phyloP scores from a whole-genome alignment of 805 yeast species.

The Kazachstania martiniae region DNA sequence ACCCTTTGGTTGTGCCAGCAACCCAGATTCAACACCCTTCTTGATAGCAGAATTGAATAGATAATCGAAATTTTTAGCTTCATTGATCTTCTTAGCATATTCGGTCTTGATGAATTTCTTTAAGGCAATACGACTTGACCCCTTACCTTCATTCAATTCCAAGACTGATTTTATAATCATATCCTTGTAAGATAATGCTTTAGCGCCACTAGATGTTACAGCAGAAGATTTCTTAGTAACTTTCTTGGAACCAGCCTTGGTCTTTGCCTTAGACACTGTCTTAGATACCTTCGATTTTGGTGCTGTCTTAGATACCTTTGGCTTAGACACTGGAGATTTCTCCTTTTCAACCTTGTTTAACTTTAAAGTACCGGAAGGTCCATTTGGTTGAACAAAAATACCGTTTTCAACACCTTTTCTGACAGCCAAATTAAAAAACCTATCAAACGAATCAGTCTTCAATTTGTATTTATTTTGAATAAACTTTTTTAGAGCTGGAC shows the following conservation, averaged over 20 bases:
- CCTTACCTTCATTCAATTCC: conserved; percentile 58
- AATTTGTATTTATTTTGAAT: conserved; percentile 39
- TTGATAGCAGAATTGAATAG: conserved; percentile 61
- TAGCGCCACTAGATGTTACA: conserved; percentile 2
- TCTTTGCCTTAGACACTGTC: conserved; percentile 4
- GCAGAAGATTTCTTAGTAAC: conserved; percentile 2
- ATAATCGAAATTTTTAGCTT: conserved; percentile 49
- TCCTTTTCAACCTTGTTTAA: no score
- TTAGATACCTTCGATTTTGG: background rate
- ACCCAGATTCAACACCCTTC: conserved; percentile 73
- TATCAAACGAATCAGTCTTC: no score
- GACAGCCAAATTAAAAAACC: conserved; percentile 65
- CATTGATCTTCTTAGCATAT: conserved; percentile 29
- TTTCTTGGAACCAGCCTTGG: conserved; percentile 1
- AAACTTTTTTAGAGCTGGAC: conserved; percentile 81
- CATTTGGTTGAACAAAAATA: conserved; percentile 74
- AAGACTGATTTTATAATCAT: conserved; percentile 46
- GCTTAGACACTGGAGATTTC: no score
- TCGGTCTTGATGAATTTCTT: conserved; percentile 60
- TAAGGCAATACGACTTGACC: conserved; percentile 77
- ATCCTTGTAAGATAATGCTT: conserved; percentile 19
- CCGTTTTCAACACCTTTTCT: conserved; percentile 74
- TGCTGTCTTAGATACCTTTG: background rate
- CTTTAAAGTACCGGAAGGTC: conserved; percentile 80
- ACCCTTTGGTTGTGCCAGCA: conserved; percentile 78